These are phyloP conservation scores for Colletotrichum tropicale DNA, from an alignment of 2,329 filamentous ascomycete genomes.

Conservation along the genomic window DNA sequence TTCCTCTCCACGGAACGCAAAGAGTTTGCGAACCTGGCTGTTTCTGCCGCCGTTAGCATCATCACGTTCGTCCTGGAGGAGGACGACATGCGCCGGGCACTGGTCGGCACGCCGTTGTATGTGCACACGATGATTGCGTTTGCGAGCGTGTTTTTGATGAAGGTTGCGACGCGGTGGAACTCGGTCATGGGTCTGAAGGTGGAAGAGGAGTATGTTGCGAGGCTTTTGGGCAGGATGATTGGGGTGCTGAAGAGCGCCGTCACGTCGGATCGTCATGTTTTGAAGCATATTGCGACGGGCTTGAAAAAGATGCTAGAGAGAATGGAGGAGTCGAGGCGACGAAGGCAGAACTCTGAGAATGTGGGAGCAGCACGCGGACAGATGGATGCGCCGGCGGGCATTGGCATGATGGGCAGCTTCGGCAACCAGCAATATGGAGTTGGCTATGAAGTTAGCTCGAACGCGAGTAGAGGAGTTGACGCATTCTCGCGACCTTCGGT, in stretches of 20 bases:
- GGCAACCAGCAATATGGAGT: not conserved
- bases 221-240: not conserved
- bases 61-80: not conserved
- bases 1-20: not conserved
- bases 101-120: not conserved
- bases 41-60: not conserved
- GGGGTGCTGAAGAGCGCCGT: not conserved
- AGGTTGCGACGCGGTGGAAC: not conserved
- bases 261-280: not conserved
- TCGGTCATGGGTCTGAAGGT: not conserved
- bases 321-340: not conserved
- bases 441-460: not conserved
- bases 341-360: not conserved
- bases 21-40: not conserved
- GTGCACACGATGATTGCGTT: not conserved
- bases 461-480: not conserved
- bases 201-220: not conserved
- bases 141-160: not conserved
- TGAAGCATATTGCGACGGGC: not conserved
- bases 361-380: not conserved
- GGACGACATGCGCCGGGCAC: not conserved
- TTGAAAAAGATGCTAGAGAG: not conserved
- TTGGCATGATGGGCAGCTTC: not conserved
- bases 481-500: not conserved
- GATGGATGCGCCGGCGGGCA: not conserved